Base-by-base conservation (phyloP, 108 stramenopile genomes). In the Pseudonitzschia multistriata region DNA sequence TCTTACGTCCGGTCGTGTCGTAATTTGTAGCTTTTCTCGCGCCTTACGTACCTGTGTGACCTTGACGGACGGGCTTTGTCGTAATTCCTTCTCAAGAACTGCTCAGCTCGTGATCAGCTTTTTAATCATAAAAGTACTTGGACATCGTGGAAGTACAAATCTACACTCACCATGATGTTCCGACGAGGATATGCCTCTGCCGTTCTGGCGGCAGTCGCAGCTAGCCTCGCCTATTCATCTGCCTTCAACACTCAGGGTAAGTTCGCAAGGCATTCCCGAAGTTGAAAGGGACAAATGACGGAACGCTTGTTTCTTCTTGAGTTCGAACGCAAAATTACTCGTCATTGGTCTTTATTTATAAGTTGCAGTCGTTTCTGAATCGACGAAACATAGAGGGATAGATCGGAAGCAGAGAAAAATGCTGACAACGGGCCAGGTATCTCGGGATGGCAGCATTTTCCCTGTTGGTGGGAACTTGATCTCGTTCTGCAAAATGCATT, bases 201-300 rank as follows among this genome's bases (percentile, higher is more conserved):
- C 49, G 45, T 78, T 21, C 3, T 72, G 33, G 77, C 77, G 31
- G 35, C 71, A 48, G 65, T 78, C 35, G 77, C 77, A 48, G 66
- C 77, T 33, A 78, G 66, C 55, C 45, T 78, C 39, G 70, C 66
- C 28, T 66, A 56, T 21, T 49, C 70, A 39, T 49, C 54, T 15
- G 77, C 77, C 62, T 78, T 78, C 49, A 71, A 66, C 39, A n/a
- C 54, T 6, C 55, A 77, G 53, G 24, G 76, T 77, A 37, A 65
- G 76, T 77, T 45, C 7, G 15, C 15, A 45, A 3, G 42, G 42
- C 13, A 13, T 45, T 17, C n/a, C n/a, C n/a, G n/a, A n/a, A n/a
- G n/a, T n/a, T n/a, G n/a, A n/a, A n/a, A n/a, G n/a, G n/a, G n/a
- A n/a, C n/a, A n/a, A n/a, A 13, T 3, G 42, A 1, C 42, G 42